Evolutionary conservation across 495 filamentous ascomycete genomes (phyloP).

Genomic region (Neurospora africana): DNA sequence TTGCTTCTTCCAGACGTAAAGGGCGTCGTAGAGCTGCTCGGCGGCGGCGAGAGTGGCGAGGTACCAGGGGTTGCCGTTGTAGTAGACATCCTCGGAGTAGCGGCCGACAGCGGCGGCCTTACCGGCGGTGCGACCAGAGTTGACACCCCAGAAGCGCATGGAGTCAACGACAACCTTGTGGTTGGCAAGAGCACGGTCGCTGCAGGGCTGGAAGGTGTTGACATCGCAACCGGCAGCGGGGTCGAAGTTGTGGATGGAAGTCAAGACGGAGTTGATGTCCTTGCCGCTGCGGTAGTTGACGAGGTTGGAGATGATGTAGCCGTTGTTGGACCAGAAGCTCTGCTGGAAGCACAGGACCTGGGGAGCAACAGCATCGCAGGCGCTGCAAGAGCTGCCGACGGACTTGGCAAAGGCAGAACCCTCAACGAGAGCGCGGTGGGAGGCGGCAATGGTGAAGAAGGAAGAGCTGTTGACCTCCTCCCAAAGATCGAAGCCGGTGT

Average conservation of each 20-base stretch:
- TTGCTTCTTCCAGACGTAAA: conserved; percentile 48
- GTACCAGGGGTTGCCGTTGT: conserved; percentile 59
- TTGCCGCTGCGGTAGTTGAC: conserved; percentile 42
- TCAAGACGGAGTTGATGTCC: conserved; percentile 53
- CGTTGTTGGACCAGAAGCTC: conserved; percentile 49
- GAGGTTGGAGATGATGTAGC: conserved; percentile 47
- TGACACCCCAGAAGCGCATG: conserved; percentile 54
- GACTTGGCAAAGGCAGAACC: conserved; percentile 46
- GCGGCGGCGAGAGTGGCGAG: conserved; percentile 53
- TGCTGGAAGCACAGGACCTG: conserved; percentile 52
- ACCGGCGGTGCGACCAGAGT: conserved; percentile 37
- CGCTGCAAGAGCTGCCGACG: conserved; percentile 31
- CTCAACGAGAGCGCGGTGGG: conserved; percentile 48
- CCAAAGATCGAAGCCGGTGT: conserved; percentile 62
- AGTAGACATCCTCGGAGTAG: conserved; percentile 60
- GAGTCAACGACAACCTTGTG: conserved; percentile 55
- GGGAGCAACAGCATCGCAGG: conserved; percentile 45
- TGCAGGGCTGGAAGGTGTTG: conserved; percentile 54
- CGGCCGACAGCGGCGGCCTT: conserved; percentile 53
- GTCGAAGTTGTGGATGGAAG: conserved; percentile 55
- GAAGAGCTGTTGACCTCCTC: conserved; percentile 55
- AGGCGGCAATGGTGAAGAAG: conserved; percentile 42
- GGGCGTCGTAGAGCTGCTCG: conserved; percentile 54
- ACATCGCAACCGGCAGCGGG: conserved; percentile 46
- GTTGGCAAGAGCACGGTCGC: conserved; percentile 49